These are phyloP conservation scores for Amylocarpus encephaloides DNA, from an alignment of 2,329 filamentous ascomycete genomes.

Conservation along the genomic window DNA sequence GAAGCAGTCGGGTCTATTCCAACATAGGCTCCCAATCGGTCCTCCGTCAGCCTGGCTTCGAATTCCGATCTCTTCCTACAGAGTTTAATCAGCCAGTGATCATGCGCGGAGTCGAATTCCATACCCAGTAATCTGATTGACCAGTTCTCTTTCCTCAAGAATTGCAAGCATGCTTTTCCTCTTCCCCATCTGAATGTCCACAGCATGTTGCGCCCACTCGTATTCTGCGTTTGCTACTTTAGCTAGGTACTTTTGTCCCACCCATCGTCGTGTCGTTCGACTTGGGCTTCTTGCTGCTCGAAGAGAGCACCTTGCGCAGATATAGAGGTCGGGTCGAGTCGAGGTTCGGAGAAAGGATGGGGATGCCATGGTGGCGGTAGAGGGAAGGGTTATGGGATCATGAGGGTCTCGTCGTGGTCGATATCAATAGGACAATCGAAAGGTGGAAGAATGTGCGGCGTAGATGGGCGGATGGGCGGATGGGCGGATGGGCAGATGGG, in stretches of 20 bases:
- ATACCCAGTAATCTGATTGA: conserved; percentile 71
- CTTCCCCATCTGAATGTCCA: conserved; percentile 44
- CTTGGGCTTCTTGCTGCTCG: conserved; percentile 15
- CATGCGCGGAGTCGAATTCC: conserved; percentile 21
- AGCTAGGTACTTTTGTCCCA: conserved; percentile 32
- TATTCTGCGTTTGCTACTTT: conserved; percentile 28
- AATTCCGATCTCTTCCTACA: conserved; percentile 42
- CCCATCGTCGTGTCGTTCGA: conserved; percentile 22
- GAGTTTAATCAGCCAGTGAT: conserved; percentile 10
- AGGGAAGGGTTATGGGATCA: not conserved
- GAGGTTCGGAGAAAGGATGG: conserved; percentile 23
- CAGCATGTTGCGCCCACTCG: conserved; percentile 44
- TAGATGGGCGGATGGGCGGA: not conserved
- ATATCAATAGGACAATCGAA: not conserved
- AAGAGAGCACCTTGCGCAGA: conserved; percentile 29
- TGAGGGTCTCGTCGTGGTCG: not conserved
- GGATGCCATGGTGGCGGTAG: conserved; percentile 23
- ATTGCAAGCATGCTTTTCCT: conserved; percentile 51
- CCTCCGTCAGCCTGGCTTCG: conserved; percentile 55
- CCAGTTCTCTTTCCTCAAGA: conserved; percentile 64
- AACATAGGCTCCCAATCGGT: conserved; percentile 68
- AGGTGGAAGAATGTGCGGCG: not conserved
- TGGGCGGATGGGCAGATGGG: not conserved
- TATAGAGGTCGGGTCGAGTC: conserved; percentile 20
- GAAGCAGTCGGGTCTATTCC: conserved; percentile 77